Evolutionary conservation across 1,284 basidiomycete species (phyloP), one percentile per base, ranked within the genome.

Genomic region (Cutaneotrichosporon spelunceum): DNA sequence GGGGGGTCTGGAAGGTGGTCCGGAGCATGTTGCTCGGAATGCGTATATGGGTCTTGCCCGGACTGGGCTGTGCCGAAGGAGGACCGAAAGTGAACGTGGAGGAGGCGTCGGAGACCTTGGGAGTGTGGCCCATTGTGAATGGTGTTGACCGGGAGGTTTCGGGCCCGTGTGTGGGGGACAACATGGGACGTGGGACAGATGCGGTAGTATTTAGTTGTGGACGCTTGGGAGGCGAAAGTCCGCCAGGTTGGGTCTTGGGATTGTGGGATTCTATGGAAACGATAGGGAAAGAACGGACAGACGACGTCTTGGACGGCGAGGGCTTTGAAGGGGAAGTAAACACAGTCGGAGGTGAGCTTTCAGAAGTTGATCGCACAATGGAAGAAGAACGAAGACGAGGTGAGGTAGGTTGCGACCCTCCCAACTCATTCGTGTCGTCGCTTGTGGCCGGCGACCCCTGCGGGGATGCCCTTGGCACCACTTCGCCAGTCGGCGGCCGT

Each of bases 41-140:
- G 30, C n/a, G 52, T 23, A 16, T 34, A 13, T 53, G 30, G 5
- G 11, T 9, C 33, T 53, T 53, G 21, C 16, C 27, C 0, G 52
- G 52, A 11, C 30, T 34, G 34, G 52, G 30, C 29, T 53, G 52
- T 4, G 23, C 52, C 3, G 52, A 53, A 8, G 52, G 52, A 13
- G 52, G 52, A 9, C 52, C 52, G 34, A 53, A 53, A 21, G 52
- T 53, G 56, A 49, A 49, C 21, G 47, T 45, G 23, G 56, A 39
- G 7, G 48, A 50, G 3, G 48, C 48, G 27, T 50, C 48, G 14
- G 48, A 50, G 26, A 11, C 27, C 26, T 29, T 50, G 48, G 48
- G 19, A n/a, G 27, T n/a, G 19, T 50, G 48, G 26, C 48, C 26
- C 26, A 50, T 29, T 2, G 27, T 10, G 27, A 50, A 50, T 16